Conservation (phyloP, 192 early-diverging fungal genomes). For the Bifiguratus adelaidae region DNA sequence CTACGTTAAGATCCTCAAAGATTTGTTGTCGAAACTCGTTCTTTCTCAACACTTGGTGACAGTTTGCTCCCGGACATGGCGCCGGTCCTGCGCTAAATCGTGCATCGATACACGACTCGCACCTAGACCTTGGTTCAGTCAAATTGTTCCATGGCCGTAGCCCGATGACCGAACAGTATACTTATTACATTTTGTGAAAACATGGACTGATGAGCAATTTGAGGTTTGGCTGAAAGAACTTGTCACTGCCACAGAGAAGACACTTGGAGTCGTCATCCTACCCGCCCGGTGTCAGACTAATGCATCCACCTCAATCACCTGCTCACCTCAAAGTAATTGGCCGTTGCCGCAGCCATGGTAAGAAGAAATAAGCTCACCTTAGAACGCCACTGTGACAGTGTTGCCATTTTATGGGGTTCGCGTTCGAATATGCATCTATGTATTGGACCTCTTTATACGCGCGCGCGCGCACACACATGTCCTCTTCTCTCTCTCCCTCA, state of each 20-base stretch:
- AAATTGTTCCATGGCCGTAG: neutral
- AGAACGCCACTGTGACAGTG: no score
- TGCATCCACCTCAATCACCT: no score
- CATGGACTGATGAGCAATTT: conserved; percentile 87
- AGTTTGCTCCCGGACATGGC: conserved; percentile 89
- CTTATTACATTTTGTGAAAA: conserved; percentile 81
- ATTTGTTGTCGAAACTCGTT: conserved; percentile 77
- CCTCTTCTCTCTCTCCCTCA: no score
- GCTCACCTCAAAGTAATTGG: no score
- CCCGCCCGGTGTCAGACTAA: no score
- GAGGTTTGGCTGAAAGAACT: conserved; percentile 80
- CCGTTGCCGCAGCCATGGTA: no score
- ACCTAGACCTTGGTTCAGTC: conserved; percentile 37
- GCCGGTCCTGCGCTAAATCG: conserved; percentile 78
- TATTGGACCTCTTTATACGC: no score
- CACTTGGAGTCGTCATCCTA: conserved; percentile 38
- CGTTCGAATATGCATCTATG: no score
- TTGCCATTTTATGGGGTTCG: no score
- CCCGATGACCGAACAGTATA: neutral
- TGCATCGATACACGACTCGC: conserved; percentile 83
- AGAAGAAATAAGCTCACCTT: no score
- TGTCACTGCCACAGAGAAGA: conserved; percentile 74
- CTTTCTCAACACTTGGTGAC: conserved; percentile 69
- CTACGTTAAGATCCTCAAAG: conserved; percentile 91
- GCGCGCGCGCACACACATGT: no score